phyloP scores from a whole-genome alignment of 495 filamentous ascomycete species.

The Sporormia fimetaria region DNA sequence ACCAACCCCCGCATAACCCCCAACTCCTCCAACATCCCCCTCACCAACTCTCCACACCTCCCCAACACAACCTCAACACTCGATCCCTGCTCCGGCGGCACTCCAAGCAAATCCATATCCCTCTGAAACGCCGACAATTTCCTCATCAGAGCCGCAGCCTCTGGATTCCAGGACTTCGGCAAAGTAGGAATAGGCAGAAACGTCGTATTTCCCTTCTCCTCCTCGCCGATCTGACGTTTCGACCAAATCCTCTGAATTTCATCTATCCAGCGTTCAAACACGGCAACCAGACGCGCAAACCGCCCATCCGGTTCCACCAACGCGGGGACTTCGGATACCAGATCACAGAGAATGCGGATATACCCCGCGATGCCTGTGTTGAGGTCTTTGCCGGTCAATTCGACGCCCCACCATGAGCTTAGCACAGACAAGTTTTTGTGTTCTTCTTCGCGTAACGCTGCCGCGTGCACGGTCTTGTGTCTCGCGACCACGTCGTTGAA shows the following conservation, averaged over 20 bases:
- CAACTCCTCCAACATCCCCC: slow-evolving; percentile 17
- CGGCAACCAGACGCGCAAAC: slow-evolving; percentile 37
- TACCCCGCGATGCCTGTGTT: slow-evolving; percentile 37
- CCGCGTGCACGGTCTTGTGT: slow-evolving; percentile 27
- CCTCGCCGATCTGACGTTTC: slow-evolving; percentile 27
- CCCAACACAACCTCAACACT: slow-evolving; percentile 16
- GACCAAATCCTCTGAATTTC: slow-evolving; percentile 34
- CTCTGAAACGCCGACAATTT: slow-evolving; percentile 16
- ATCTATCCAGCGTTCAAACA: slow-evolving; percentile 43
- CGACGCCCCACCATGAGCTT: too few relatives aligned
- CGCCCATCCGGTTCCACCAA: slow-evolving; percentile 40
- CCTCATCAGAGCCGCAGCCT: slow-evolving; percentile 19
- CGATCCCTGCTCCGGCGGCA: slow-evolving; percentile 15
- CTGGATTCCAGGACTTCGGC: slow-evolving; percentile 20
- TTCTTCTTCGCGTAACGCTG: slow-evolving; percentile 22
- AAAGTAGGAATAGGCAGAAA: neutral
- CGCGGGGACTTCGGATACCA: slow-evolving; percentile 41
- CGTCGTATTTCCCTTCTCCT: neutral
- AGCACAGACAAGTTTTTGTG: slow-evolving; percentile 12
- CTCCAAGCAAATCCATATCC: slow-evolving; percentile 20
- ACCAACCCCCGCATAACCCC: slow-evolving; percentile 16
- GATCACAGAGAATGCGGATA: slow-evolving; percentile 41
- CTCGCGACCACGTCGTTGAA: slow-evolving; percentile 34
- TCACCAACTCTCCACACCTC: slow-evolving; percentile 14
- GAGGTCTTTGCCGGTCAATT: slow-evolving; percentile 16